These are phyloP conservation scores for Chaetomiaceae sp. DNA, from an alignment of 2,329 filamentous ascomycete genomes.

Conservation along the genomic window DNA sequence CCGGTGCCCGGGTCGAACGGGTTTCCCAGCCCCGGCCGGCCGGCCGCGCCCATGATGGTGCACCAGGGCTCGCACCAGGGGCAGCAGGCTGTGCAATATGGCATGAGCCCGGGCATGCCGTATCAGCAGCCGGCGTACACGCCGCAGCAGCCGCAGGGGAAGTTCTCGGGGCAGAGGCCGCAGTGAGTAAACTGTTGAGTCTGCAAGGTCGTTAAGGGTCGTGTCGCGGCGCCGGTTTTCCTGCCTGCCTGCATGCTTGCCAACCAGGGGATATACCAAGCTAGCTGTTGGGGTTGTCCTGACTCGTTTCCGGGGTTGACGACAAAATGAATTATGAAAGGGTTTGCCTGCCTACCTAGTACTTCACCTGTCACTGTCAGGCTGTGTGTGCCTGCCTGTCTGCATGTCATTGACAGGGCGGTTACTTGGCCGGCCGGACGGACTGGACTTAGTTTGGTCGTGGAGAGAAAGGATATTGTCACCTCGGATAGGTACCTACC, in stretches of 20 bases:
- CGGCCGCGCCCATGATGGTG: constrained; percentile 82
- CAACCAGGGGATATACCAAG: not conserved
- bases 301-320: not conserved
- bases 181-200: constrained; percentile 19
- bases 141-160: constrained; percentile 70
- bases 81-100: constrained; percentile 64
- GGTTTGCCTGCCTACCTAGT: too few relatives aligned
- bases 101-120: constrained; percentile 70
- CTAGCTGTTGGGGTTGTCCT: not conserved
- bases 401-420: too few relatives aligned
- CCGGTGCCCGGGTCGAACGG: constrained; percentile 64
- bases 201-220: not conserved
- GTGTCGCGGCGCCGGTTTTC: not conserved
- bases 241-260: not conserved
- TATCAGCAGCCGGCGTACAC: constrained; percentile 71
- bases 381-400: too few relatives aligned
- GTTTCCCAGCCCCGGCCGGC: constrained; percentile 83
- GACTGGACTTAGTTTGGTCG: too few relatives aligned
- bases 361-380: too few relatives aligned
- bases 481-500: too few relatives aligned
- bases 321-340: not conserved
- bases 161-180: constrained; percentile 41
- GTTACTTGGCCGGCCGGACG: too few relatives aligned
- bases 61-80: constrained; percentile 90
- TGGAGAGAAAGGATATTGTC: too few relatives aligned